A percentile compares a stretch with the other conserved stretches of the same genome.
Conservation (phyloP, 805 yeast genomes). For the Kodamaea nitidulidarum region DNA sequence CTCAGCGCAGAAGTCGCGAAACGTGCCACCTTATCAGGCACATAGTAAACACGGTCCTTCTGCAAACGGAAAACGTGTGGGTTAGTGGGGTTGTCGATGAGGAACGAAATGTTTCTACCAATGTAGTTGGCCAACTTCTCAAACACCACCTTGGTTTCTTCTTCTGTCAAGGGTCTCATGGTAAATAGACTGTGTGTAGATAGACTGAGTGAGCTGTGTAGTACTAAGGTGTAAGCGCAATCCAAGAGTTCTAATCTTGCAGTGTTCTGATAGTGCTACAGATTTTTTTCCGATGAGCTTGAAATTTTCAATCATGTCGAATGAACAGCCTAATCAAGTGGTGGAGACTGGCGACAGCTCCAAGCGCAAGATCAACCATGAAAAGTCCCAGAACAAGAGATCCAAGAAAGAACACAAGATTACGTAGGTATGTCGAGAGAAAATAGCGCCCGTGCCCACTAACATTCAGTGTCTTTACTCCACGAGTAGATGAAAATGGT, state of each 20-base stretch:
- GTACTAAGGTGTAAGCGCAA: background rate
- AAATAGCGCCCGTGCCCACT: conserved; percentile 1
- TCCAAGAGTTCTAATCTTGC: background rate
- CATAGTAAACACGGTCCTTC: conserved; percentile 94
- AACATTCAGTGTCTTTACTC: conserved; percentile 28
- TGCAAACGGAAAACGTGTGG: conserved; percentile 95
- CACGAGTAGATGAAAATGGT: conserved; percentile 59
- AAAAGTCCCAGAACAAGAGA: conserved; percentile 19
- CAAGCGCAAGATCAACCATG: conserved; percentile 14
- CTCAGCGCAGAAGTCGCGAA: conserved; percentile 90
- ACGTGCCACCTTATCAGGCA: conserved; percentile 74
- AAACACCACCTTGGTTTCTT: conserved; percentile 92
- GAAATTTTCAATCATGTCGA: background rate
- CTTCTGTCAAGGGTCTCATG: conserved; percentile 96
- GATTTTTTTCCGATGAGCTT: conserved; percentile 1
- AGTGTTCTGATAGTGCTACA: no score
- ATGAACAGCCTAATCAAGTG: conserved; percentile 1
- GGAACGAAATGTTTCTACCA: conserved; percentile 88
- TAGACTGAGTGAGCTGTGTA: background rate
- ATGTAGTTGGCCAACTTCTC: conserved; percentile 95
- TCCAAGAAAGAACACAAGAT: conserved; percentile 30
- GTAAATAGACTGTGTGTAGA: background rate
- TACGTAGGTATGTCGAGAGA: conserved; percentile 55
- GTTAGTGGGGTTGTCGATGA: conserved; percentile 79
- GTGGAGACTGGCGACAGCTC: conserved; percentile 8